Base-by-base conservation (phyloP, 2,329 filamentous ascomycete species). In the Aureobasidium zeae region DNA sequence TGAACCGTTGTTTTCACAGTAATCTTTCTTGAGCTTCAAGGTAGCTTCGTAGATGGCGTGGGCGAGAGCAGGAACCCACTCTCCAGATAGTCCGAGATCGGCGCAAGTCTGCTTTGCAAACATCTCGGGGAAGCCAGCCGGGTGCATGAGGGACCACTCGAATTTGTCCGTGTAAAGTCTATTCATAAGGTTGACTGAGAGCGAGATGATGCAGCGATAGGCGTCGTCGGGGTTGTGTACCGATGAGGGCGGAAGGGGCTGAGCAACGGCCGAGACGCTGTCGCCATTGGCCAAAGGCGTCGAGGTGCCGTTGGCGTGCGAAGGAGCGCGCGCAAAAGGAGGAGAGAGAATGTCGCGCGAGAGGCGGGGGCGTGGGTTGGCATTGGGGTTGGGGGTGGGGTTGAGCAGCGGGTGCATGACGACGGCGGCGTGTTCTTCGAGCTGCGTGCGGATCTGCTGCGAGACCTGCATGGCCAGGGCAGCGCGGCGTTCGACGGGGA, bases 31-130 rank as follows among this genome's bases (percentile, higher is more conserved):
- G 22, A 95, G 68, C 34, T 85, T 83, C 50, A 96, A 64, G 0
- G 93, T 87, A 8, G 91, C 85, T 63, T 98, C 91, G 63, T 96
- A 96, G 53, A 98, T 96, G 24, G 88, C 91, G 58, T 95, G 89
- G 11, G 91, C 86, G 69, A 98, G 86, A 21, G 86, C 86, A 3
- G 87, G 84, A 4, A 94, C 79, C 87, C 91, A 98, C 66, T 98
- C 91, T 33, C 87, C 86, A 5, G 81, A 74, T 42, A 98, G 69
- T 5, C 89, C 89, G 7, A 98, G 70, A 59, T 98, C 91, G 20
- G 86, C 84, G 59, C 91, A 96, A 0, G 91, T 96, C 51, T 86
- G 79, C 58, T 86, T 86, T 24, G 91, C 88, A 61, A 96, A 96
- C 10, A 82, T 78, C 62, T 98, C 89, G 0, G 91, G 86, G 30